Evolutionary conservation across 2,329 filamentous ascomycete species (phyloP), one percentile per base, ranked within the genome.

Genomic region (Trichoderma harzianum): DNA sequence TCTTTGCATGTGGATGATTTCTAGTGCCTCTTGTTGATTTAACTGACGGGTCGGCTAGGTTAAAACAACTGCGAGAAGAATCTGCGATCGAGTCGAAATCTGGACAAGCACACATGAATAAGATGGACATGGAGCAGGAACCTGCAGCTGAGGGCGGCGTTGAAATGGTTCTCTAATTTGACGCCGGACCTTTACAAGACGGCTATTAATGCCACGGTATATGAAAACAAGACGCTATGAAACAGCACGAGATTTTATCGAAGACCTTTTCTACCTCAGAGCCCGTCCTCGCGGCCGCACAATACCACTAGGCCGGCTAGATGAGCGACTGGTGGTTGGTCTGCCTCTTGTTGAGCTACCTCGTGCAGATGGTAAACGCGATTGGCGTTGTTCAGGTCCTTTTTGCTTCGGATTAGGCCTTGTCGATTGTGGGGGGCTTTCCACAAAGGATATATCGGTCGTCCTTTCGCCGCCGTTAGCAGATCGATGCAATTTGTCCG

Each of bases 361-460:
- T 34, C 86, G 83, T 28, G 84, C 82, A 21, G 82, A 81, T 7
- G 86, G 84, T 8, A 87, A 78, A 55, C 85, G 85, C 10, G 87
- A 87, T 72, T 84, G 83, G 61, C 81, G 84, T 34, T 76, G 60
- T 70, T 78, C 83, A 7, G 86, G 80, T 7, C 82, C 83, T 32
- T 82, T 79, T 74, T 84, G 85, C 73, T 83, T 87, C 8, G 83
- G 80, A 6, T 83, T 82, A 30, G 86, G 79, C 76, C 85, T 89
- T 28, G 85, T 85, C 16, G 87, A 83, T n/a, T 84, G 83, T 2
- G 87, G 82, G 8, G 94, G 95, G 77, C 97, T 93, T 39, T 97
- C 94, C 70, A 97, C 90, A 78, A 97, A 98, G 1, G 93, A 93
- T 7, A 92, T 97, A 78, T 97, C 94, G 12, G 93, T 97, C 28